Percentiles rank a stretch among this genome's conserved stretches.
phyloP scores from a whole-genome alignment of 208 protist genomes.

The Balamuthia mandrillaris region DNA sequence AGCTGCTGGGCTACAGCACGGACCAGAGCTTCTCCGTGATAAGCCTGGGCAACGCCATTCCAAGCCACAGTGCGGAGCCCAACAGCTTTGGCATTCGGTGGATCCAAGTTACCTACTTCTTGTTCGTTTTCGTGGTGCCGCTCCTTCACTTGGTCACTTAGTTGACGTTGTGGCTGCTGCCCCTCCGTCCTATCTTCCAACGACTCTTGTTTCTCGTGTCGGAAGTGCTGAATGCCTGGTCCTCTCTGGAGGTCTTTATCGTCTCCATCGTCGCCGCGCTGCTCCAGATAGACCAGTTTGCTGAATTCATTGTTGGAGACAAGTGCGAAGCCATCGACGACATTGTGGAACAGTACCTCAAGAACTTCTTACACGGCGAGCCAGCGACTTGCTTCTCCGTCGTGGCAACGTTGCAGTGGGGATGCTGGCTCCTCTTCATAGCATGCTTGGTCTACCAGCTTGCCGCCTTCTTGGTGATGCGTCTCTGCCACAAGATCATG shows the following conservation, averaged over 20 bases:
- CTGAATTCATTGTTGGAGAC: constrained; percentile 83
- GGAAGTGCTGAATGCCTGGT: constrained; percentile 84
- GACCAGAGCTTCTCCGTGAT: constrained; percentile 39
- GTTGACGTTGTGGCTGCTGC: constrained; percentile 66
- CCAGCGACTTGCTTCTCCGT: background rate
- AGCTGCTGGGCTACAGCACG: constrained; percentile 30
- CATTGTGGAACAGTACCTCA: background rate
- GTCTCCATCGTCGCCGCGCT: constrained; percentile 81
- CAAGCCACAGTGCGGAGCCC: background rate
- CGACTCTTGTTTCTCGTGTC: constrained; percentile 43
- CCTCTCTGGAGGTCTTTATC: constrained; percentile 79
- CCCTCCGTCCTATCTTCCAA: constrained; percentile 53
- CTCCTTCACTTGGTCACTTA: constrained; percentile 60
- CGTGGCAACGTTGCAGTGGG: background rate
- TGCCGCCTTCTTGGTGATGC: background rate
- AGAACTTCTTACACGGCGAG: background rate
- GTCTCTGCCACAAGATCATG: constrained; percentile 26
- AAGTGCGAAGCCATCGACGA: background rate
- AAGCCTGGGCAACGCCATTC: constrained; percentile 35
- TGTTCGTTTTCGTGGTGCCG: constrained; percentile 66
- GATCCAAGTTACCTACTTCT: constrained; percentile 58
- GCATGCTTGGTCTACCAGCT: background rate
- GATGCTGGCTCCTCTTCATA: background rate
- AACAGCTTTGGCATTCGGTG: constrained; percentile 30
- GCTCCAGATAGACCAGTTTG: constrained; percentile 84